Conservation (phyloP, 164 flowering plant genomes). For the Tinospora cordifolia region DNA sequence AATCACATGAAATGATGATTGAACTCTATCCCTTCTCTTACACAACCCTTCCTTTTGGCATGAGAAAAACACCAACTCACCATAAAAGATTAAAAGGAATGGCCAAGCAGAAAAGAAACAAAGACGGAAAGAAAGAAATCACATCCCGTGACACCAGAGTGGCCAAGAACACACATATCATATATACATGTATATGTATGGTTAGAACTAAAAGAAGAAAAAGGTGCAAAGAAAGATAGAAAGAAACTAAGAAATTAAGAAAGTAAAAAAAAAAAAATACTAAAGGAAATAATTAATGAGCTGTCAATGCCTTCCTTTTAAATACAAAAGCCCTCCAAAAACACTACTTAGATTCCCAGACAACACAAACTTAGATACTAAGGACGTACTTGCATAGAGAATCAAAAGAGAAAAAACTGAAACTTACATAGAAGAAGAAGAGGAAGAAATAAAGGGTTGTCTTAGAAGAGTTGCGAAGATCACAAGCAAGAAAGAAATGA, state of each 20-base stretch:
- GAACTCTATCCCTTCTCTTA: too few relatives aligned
- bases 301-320: conserved; percentile 30
- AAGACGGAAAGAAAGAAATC: conserved; percentile 9
- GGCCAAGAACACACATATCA: too few relatives aligned
- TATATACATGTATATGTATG: conserved; percentile 5
- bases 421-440: too few relatives aligned
- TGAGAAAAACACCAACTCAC: too few relatives aligned
- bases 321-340: not conserved
- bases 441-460: too few relatives aligned
- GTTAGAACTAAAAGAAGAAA: not conserved
- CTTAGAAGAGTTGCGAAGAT: too few relatives aligned
- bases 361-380: not conserved
- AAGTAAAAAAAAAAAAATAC: too few relatives aligned
- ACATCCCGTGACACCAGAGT: conserved; percentile 16
- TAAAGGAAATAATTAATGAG: too few relatives aligned
- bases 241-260: conserved; percentile 12
- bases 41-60: too few relatives aligned
- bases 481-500: conserved; percentile 26
- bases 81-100: too few relatives aligned
- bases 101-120: conserved; percentile 15
- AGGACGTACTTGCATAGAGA: not conserved
- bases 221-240: not conserved
- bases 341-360: not conserved
- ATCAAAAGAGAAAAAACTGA: not conserved
- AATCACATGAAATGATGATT: too few relatives aligned